Evolutionary conservation across 805 yeast genomes (phyloP), one percentile per base, ranked within the genome.

Genomic region (Ogataea kodamae): DNA sequence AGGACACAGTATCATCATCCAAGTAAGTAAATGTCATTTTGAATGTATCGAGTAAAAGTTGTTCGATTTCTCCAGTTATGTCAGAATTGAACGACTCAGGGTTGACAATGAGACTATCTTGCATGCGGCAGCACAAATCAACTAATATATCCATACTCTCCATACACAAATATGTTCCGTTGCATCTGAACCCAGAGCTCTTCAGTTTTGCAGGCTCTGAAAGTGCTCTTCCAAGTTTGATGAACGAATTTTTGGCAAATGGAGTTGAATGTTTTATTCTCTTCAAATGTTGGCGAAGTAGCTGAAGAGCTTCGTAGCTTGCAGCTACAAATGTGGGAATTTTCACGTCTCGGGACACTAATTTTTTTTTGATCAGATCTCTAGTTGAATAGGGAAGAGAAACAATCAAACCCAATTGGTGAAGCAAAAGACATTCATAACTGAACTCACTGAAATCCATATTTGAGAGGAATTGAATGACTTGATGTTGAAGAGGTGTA

Each of bases 301-400:
- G 40, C 5, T 56, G 54, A 28, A 74, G 58, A 0, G 81, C 65
- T 11, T 51, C 47, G 33, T 67, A 68, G 45, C 88, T 72, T 1
- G 77, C 59, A 0, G 84, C 78, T 18, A 74, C 67, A 47, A 82
- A 83, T 0, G 82, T 68, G 3, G 89, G 85, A 18, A 81, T 68
- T 31, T 73, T 25, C 44, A 46, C 48, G 61, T 60, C 55, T 60
- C 54, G 48, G 6, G 53, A 42, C 4, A 57, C 59, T 16, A 81
- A 52, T 47, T 80, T 80, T 37, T 65, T 68, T 32, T 72, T 68
- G 25, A 81, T 80, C 35, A 78, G 60, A 13, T 65, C 68, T 38
- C 82, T 64, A 0, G 78, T 73, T 4, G 76, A 77, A 51, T 76
- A 80, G 2, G 89, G 88, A 30, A 80, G 61, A 2, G 70, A 63